phyloP scores from a whole-genome alignment of 2,329 filamentous ascomycete genomes.

The Sordariomycetes sp. region DNA sequence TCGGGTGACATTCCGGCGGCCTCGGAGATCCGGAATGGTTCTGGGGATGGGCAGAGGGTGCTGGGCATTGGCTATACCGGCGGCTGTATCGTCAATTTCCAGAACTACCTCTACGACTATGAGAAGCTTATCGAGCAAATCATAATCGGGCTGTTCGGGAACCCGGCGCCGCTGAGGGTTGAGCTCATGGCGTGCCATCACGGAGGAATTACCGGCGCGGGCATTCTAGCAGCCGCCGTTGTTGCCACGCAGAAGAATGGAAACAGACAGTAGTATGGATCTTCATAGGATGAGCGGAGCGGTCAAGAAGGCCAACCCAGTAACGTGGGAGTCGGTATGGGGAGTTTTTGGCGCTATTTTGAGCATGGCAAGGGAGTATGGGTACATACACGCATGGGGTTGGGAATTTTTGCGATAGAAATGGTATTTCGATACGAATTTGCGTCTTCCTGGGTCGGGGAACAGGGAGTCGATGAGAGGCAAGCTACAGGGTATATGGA shows the following conservation, averaged over 20 bases:
- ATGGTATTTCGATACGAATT: not conserved
- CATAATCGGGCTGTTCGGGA: constrained; percentile 19
- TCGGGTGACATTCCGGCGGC: constrained; percentile 51
- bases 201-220: constrained; percentile 51
- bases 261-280: not conserved
- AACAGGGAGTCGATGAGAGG: no score
- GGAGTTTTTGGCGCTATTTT: not conserved
- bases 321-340: not conserved
- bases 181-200: constrained; percentile 46
- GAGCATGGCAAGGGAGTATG: not conserved
- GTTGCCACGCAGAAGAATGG: not conserved
- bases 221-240: constrained; percentile 42
- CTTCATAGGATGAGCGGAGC: not conserved
- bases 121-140: constrained; percentile 55
- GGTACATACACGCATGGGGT: not conserved
- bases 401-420: not conserved
- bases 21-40: not conserved
- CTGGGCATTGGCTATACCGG: constrained; percentile 72
- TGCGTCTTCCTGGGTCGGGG: not conserved
- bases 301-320: no score
- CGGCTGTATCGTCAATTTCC: constrained; percentile 71
- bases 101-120: constrained; percentile 60
- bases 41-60: constrained; percentile 27
- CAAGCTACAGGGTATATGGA: not conserved
- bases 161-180: constrained; percentile 27